Conservation (phyloP, 1,284 basidiomycete genomes). For the Moesziomyces parantarcticus region DNA sequence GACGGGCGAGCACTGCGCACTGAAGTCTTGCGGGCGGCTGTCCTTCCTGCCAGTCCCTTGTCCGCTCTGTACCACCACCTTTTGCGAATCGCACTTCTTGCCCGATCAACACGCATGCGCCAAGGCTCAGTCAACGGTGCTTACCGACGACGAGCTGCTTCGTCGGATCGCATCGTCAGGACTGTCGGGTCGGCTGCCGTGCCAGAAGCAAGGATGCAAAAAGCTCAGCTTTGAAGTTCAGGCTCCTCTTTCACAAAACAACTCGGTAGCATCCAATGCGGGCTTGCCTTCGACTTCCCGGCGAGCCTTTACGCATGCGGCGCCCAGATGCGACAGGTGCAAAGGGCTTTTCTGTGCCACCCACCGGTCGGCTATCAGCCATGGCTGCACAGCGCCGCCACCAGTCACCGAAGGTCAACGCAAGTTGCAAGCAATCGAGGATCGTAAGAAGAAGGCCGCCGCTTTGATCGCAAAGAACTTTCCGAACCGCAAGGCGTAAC, state of each 20-base stretch:
- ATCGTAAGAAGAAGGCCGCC: constrained; percentile 59
- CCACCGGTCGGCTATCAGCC: constrained; percentile 46
- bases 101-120: constrained; percentile 52
- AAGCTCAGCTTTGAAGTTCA: constrained; percentile 50
- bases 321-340: constrained; percentile 56
- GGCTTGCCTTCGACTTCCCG: background rate
- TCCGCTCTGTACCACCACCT: constrained; percentile 41
- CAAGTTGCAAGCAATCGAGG: constrained; percentile 50
- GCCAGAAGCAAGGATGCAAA: constrained; percentile 56
- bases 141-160: constrained; percentile 43
- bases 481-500: constrained; percentile 37
- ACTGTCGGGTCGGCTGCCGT: constrained; percentile 45
- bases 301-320: constrained; percentile 43
- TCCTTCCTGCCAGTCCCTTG: constrained; percentile 59
- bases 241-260: background rate
- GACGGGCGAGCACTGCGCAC: constrained; percentile 50
- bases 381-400: constrained; percentile 50
- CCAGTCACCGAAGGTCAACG: constrained; percentile 56
- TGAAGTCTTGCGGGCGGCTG: constrained; percentile 43
- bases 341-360: constrained; percentile 51
- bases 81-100: constrained; percentile 56
- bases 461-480: constrained; percentile 57
- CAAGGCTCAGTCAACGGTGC: constrained; percentile 29
- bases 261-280: too few relatives aligned
- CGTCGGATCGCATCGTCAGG: constrained; percentile 17